Evolutionary conservation across 2,329 filamentous ascomycete species (phyloP).

Genomic region (Ophiostoma montium): DNA sequence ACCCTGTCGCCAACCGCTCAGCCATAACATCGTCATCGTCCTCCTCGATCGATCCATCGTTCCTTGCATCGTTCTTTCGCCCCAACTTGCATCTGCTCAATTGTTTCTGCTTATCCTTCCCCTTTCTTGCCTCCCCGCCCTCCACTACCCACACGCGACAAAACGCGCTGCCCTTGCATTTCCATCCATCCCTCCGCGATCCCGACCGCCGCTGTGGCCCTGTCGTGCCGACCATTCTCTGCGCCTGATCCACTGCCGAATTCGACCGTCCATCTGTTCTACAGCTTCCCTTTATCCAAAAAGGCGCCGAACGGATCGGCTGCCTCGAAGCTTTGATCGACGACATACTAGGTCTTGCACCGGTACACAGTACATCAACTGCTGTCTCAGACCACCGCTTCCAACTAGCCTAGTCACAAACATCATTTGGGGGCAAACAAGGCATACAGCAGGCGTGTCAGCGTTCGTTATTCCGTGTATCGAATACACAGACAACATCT

Average conservation of each 20-base stretch:
- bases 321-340: neutral
- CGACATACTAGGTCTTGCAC: neutral
- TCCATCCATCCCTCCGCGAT: no score
- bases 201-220: neutral
- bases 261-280: neutral
- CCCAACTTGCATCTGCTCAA: neutral
- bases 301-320: neutral
- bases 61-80: neutral
- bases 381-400: neutral
- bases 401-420: neutral
- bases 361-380: neutral
- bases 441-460: neutral
- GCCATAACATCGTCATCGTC: neutral
- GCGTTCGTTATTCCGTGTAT: neutral
- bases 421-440: neutral
- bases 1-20: neutral
- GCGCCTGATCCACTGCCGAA: neutral
- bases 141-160: neutral
- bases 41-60: neutral
- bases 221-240: neutral
- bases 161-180: no score
- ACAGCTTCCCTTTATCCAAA: neutral
- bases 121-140: neutral
- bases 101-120: neutral
- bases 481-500: neutral